Evolutionary conservation across 2,329 filamentous ascomycete genomes (phyloP), one percentile per base, ranked within the genome.

Genomic region (Sclerotinia borealis): DNA sequence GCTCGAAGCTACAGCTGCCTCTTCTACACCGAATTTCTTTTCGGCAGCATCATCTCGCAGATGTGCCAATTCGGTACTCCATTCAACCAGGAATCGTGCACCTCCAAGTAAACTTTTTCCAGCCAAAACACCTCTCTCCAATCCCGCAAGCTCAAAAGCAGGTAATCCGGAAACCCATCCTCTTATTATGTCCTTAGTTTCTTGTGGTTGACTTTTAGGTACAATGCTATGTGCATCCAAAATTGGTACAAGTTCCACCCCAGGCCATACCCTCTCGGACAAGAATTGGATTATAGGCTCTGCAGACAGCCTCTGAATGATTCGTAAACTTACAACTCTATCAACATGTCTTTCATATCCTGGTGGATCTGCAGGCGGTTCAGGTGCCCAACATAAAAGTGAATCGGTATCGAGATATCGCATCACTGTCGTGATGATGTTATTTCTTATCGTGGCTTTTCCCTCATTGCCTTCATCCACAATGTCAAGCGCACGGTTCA

Each of bases 381-480:
- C 78, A 0, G 87, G 87, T 22, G 85, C 92, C 91, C 92, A 96
- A 83, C 93, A 98, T 1, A 99, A 85, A 41, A 98, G 79, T 0
- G 91, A 93, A 77, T 99, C 95, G 1, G 95, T 98, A 71, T 92
- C 87, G 31, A 99, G 83, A 76, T 98, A 98, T 52, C 89, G 85
- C 81, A 98, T 84, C 59, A 95, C 78, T 67, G 85, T 87, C 22
- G 79, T 80, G 19, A 89, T 78, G 52, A 97, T 86, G 47, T 83
- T 79, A 0, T 82, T 74, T 41, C 93, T 83, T 43, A 89, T 81
- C 29, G 80, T 79, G 3, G 79, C 80, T 11, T 76, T 68, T 0
- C 74, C 74, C 9, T 63, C 39, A 4, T 65, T 66, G 68, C 96
- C 91, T 69, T 92, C 88, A 25, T 81, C 81, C 54, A 80, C 81